Evolutionary conservation across 2,329 filamentous ascomycete species (phyloP), one percentile per base, ranked within the genome.

Genomic region (Microdochium trichocladiopsis): DNA sequence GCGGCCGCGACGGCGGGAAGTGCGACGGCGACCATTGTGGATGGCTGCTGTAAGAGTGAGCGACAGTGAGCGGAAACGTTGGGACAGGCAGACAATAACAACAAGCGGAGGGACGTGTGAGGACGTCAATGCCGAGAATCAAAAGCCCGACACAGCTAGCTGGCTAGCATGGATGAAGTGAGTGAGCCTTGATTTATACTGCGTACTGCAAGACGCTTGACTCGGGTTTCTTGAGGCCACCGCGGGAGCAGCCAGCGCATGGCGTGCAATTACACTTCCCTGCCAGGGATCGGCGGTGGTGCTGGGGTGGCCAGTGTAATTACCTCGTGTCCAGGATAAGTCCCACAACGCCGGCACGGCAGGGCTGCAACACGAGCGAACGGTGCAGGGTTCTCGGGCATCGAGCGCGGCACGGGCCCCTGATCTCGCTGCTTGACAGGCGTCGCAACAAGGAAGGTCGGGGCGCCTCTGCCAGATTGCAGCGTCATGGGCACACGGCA

Each of bases 21-120:
- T 33, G 57, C 51, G 16, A 55, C 48, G 28, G 57, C 50, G 12
- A 55, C 53, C 28, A 55, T 52, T 18, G 24, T 59, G 48, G 53
- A 12, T 31, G 51, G 33, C 14, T 37, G 14, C 14, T 4, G n/a
- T n/a, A n/a, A 16, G 18, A 9, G 33, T 11, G 6, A 8, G 33
- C 4, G 14, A 37, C 14, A n/a, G 33, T n/a, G 33, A 37, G 33
- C n/a, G 33, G 33, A 37, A 11, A 37, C 14, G 33, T 37, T 16
- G 33, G 14, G 33, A 37, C 14, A 16, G 18, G 33, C n/a, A n/a
- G n/a, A n/a, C 33, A 37, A 16, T 16, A 37, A 37, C 14, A n/a
- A 37, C 12, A 37, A 37, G 6, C 14, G 33, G 14, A 37, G 6
- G 6, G 33, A 37, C 6, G 33, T 9, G 33, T 37, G 33, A 37